Evolutionary conservation across 73 alveolate species (phyloP).

Genomic region (Symbiodinium natans): DNA sequence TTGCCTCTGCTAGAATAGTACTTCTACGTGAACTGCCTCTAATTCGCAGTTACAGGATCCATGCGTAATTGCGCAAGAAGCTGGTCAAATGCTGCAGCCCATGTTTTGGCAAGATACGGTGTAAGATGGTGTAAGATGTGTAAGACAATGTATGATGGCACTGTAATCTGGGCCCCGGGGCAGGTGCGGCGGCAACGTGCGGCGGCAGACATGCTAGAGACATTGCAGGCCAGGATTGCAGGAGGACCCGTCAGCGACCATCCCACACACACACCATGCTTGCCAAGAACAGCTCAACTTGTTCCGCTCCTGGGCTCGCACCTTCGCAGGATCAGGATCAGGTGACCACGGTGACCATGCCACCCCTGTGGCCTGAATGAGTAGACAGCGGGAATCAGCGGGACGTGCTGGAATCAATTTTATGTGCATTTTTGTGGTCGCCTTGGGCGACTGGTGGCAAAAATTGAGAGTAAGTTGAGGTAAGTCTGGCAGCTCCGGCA

Average conservation of each 20-base stretch:
- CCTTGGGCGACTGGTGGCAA: neutral
- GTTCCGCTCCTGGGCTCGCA: no score
- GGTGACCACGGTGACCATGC: conserved; percentile 3
- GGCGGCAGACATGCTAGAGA: conserved; percentile 56
- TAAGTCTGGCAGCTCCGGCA: neutral
- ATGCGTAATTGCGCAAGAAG: no score
- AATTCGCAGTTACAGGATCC: no score
- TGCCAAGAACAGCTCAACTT: no score
- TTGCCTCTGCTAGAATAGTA: neutral
- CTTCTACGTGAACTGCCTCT: neutral
- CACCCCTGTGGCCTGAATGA: neutral
- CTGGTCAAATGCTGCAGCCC: no score
- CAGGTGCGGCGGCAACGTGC: conserved; percentile 88
- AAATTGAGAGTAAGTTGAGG: neutral
- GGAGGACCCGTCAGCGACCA: neutral
- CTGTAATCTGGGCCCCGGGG: no score
- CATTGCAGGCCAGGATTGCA: conserved; percentile 28
- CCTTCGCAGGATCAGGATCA: neutral
- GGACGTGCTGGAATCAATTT: no score
- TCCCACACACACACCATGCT: no score
- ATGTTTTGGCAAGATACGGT: no score
- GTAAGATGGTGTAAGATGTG: no score
- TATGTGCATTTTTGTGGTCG: neutral
- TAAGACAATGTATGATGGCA: no score
- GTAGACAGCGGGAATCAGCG: no score